These are phyloP conservation scores for Vanrija sp. DNA, from an alignment of 1,284 basidiomycete genomes.

Conservation along the genomic window DNA sequence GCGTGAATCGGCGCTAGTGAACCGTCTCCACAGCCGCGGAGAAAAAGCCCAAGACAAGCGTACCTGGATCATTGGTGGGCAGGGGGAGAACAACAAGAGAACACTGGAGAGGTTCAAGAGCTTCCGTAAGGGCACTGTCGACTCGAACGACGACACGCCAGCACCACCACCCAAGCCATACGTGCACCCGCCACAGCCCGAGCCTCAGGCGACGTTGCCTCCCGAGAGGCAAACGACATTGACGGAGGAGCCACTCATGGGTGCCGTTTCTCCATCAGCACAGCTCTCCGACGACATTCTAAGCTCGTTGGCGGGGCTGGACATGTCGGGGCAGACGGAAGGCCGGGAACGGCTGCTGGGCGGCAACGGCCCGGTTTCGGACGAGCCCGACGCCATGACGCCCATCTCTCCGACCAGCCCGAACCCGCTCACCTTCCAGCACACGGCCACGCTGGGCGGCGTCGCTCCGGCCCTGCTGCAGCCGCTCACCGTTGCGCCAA, in stretches of 20 bases:
- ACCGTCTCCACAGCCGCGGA: constrained; percentile 79
- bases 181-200: neutral
- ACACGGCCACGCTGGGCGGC: constrained; percentile 40
- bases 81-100: constrained; percentile 78
- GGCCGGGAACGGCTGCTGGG: constrained; percentile 39
- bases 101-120: constrained; percentile 57
- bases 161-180: constrained; percentile 9
- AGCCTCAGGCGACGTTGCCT: neutral
- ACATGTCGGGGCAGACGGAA: constrained; percentile 55
- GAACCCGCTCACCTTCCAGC: constrained; percentile 16
- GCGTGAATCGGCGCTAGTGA: constrained; percentile 82
- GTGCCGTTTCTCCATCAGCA: constrained; percentile 18
- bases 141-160: constrained; percentile 43
- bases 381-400: neutral
- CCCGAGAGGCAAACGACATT: neutral
- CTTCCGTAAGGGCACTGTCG: constrained; percentile 46
- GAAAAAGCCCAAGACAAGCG: constrained; percentile 88
- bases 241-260: constrained; percentile 40
- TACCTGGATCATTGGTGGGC: constrained; percentile 92
- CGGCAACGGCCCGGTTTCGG: neutral
- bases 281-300: constrained; percentile 59
- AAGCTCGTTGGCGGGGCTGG: constrained; percentile 74
- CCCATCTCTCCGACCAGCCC: neutral
- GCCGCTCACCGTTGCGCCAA: constrained; percentile 60
- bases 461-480: constrained; percentile 49